Evolutionary conservation across 2,329 filamentous ascomycete genomes (phyloP).

Genomic region (Trichoderma semiorbis): DNA sequence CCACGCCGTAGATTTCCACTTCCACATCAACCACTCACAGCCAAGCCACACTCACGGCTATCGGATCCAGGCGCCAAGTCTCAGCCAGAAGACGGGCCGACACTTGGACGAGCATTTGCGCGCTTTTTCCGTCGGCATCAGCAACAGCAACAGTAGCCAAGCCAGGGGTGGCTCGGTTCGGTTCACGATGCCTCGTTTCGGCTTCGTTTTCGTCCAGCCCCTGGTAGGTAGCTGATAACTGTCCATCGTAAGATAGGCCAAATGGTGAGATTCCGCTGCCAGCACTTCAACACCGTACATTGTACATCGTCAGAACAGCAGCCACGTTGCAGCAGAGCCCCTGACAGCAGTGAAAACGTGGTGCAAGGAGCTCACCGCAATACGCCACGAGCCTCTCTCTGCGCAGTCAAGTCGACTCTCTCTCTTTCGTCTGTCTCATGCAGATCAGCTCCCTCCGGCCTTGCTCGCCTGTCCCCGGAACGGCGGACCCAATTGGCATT

Average conservation of each 20-base stretch:
- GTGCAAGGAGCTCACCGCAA: conserved; percentile 4
- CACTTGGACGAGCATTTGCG: conserved; percentile 13
- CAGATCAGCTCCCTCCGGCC: background rate
- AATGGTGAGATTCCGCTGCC: background rate
- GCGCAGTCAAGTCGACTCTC: background rate
- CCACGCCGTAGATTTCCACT: background rate
- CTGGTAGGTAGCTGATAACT: background rate
- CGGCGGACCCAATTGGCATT: background rate
- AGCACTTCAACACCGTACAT: background rate
- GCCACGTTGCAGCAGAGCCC: conserved; percentile 5
- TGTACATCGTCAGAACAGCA: background rate
- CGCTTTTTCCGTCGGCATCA: conserved; percentile 11
- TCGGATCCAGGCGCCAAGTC: conserved; percentile 12
- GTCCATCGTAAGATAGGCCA: background rate
- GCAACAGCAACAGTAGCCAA: background rate
- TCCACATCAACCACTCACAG: background rate
- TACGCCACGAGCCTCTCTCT: background rate
- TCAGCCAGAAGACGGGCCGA: conserved; percentile 17
- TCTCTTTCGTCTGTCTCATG: background rate
- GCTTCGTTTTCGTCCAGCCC: background rate
- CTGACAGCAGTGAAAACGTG: background rate
- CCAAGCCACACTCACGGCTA: background rate
- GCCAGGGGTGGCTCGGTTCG: background rate
- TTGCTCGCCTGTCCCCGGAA: background rate
- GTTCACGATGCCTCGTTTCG: conserved; percentile 10